Percentiles rank a stretch among this genome's conserved stretches.
Conservation (phyloP, 805 yeast species). For the Naumovozyma dairenensis region DNA sequence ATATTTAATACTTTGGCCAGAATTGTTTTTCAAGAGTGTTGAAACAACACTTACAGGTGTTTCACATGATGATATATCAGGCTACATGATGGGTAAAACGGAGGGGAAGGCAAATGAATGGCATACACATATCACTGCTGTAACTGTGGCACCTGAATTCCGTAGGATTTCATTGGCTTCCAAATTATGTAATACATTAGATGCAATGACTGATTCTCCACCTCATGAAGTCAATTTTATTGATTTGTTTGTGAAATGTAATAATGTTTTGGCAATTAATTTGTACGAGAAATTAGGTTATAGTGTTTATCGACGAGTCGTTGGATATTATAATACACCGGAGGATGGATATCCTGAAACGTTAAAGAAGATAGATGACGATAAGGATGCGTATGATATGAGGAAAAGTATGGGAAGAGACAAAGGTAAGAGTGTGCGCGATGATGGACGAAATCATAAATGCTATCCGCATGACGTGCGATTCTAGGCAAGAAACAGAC, state of each 20-base stretch:
- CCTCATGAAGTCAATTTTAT: slow-evolving; percentile 77
- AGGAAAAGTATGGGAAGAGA: slow-evolving; percentile 56
- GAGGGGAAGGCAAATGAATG: slow-evolving; percentile 81
- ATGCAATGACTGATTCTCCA: slow-evolving; percentile 61
- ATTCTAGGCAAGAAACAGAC: too few species aligned
- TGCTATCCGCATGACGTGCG: slow-evolving; percentile 59
- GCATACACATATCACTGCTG: slow-evolving; percentile 97
- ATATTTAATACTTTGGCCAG: slow-evolving; percentile 80
- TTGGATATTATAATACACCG: slow-evolving; percentile 68
- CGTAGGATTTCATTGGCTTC: slow-evolving; percentile 83
- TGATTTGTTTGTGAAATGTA: slow-evolving; percentile 85
- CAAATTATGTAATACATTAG: slow-evolving; percentile 62
- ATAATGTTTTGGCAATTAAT: slow-evolving; percentile 67
- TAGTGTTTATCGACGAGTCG: slow-evolving; percentile 73
- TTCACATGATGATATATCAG: slow-evolving; percentile 32
- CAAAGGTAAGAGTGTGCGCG: slow-evolving; percentile 40
- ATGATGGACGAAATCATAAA: slow-evolving; percentile 48
- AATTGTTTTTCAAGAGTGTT: slow-evolving; percentile 69
- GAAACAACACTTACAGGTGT: slow-evolving; percentile 33
- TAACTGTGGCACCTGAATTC: slow-evolving; percentile 74
- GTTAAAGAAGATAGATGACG: slow-evolving; percentile 45
- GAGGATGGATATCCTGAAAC: slow-evolving; percentile 35
- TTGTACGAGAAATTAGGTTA: slow-evolving; percentile 84
- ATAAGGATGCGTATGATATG: slow-evolving; percentile 84
- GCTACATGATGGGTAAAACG: slow-evolving; percentile 92